These are phyloP conservation scores for Aaosphaeria pasadenensis DNA, from an alignment of 2,329 filamentous ascomycete species.

Conservation along the genomic window DNA sequence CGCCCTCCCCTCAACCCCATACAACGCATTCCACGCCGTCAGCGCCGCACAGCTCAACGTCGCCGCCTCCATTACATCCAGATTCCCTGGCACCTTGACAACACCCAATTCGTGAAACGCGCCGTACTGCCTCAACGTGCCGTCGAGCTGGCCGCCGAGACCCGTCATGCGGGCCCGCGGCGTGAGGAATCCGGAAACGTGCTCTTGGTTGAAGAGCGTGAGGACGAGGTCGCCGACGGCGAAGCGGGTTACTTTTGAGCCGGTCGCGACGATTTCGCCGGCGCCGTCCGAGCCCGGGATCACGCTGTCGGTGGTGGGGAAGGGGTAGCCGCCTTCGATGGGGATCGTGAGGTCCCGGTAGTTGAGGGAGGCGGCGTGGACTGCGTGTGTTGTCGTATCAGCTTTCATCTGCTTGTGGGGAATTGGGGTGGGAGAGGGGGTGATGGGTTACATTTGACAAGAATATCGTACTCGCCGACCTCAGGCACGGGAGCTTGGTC, in stretches of 20 bases:
- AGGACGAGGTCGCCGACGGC: not conserved
- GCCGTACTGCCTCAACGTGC: not conserved
- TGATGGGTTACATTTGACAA: too few relatives aligned
- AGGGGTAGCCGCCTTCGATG: not conserved
- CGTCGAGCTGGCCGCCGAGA: not conserved
- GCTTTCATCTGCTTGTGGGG: too few relatives aligned
- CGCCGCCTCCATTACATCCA: not conserved
- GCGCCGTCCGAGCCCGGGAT: not conserved
- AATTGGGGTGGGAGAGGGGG: too few relatives aligned
- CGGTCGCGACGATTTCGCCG: not conserved
- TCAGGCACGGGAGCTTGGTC: too few relatives aligned
- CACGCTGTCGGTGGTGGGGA: not conserved
- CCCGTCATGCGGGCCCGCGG: not conserved
- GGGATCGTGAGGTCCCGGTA: slow-evolving; percentile 9
- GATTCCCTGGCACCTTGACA: not conserved
- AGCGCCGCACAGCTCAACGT: slow-evolving; percentile 4
- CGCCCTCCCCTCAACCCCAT: slow-evolving; percentile 35
- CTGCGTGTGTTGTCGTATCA: too few relatives aligned
- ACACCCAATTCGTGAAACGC: not conserved
- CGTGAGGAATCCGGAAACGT: not conserved
- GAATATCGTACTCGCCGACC: too few relatives aligned
- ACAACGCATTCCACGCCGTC: slow-evolving; percentile 47
- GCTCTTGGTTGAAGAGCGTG: not conserved
- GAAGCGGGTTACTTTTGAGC: not conserved
- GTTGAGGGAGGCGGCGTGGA: slow-evolving; percentile 19